Evolutionary conservation across 2,329 filamentous ascomycete species (phyloP).

Genomic region (Hypoxylon sp.): DNA sequence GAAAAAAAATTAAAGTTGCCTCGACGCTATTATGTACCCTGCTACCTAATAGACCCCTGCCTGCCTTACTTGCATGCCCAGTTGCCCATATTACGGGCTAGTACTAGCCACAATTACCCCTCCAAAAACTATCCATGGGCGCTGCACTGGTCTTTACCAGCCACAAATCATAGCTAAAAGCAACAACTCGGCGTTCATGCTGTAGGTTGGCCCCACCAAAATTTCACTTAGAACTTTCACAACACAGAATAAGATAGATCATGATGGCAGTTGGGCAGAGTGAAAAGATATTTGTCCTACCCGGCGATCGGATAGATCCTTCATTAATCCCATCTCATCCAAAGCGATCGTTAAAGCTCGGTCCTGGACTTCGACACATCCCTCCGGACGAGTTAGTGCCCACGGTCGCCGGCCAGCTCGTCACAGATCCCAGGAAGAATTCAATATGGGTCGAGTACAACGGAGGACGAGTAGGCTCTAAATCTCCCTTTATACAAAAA

Average conservation of each 20-base stretch:
- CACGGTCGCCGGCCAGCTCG: conserved; percentile 76
- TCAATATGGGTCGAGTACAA: conserved; percentile 83
- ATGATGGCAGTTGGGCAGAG: conserved; percentile 65
- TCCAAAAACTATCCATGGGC: conserved; percentile 38
- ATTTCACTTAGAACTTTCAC: conserved; percentile 25
- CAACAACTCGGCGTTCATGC: conserved; percentile 8
- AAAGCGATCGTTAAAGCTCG: conserved; percentile 82
- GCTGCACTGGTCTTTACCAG: conserved; percentile 15
- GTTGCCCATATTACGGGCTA: conserved; percentile 35
- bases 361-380: conserved; percentile 86
- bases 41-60: conserved; percentile 17
- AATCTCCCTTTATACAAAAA: conserved; percentile 15
- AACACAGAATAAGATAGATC: conserved; percentile 33
- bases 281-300: conserved; percentile 78
- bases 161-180: conserved; percentile 36
- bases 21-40: background rate
- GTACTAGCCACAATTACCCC: conserved; percentile 51
- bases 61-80: conserved; percentile 20
- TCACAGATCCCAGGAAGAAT: conserved; percentile 80
- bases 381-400: conserved; percentile 81
- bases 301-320: conserved; percentile 81
- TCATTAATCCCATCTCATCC: conserved; percentile 76
- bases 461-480: conserved; percentile 73
- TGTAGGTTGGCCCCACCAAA: conserved; percentile 20
- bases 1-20: conserved; percentile 49